phyloP scores from a whole-genome alignment of 2,329 filamentous ascomycete species.

The Ophiostoma populinum region DNA sequence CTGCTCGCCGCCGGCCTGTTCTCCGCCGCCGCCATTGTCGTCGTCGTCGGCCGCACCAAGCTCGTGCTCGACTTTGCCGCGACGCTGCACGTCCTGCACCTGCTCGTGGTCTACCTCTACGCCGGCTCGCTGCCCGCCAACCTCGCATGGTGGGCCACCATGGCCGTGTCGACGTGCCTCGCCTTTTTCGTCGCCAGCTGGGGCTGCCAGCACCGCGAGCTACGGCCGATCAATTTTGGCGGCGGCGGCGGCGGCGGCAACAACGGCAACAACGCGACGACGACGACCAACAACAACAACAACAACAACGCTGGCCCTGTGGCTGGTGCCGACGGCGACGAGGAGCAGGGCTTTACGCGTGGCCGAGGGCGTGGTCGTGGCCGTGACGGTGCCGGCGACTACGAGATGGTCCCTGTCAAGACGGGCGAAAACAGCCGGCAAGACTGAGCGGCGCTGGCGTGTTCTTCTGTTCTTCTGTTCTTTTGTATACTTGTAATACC shows the following conservation, averaged over 20 bases:
- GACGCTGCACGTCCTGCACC: conserved; percentile 38
- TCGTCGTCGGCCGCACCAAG: conserved; percentile 76
- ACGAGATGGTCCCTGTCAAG: conserved; percentile 47
- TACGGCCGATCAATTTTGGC: conserved; percentile 77
- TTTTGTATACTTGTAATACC: too few relatives aligned
- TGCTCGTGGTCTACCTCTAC: conserved; percentile 46
- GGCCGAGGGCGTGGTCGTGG: conserved; percentile 35
- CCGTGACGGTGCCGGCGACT: conserved; percentile 38
- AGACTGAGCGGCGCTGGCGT: too few relatives aligned
- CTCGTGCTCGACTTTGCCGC: conserved; percentile 89
- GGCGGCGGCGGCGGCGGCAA: conserved; percentile 23
- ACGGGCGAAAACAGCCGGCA: conserved; percentile 6
- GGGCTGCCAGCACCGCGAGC: conserved; percentile 79
- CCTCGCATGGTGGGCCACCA: conserved; percentile 68
- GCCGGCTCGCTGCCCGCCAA: conserved; percentile 59
- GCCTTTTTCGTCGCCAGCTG: conserved; percentile 57
- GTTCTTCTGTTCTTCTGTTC: too few relatives aligned
- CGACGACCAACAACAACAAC: conserved; percentile 5
- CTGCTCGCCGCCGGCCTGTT: conserved; percentile 36
- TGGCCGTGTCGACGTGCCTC: conserved; percentile 27
- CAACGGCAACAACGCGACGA: too few relatives aligned
- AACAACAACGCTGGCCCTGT: conserved; percentile 11
- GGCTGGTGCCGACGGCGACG: conserved; percentile 17
- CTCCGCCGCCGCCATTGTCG: conserved; percentile 68
- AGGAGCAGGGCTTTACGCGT: conserved; percentile 32